A percentile compares a stretch with the other conserved stretches of the same genome.
phyloP scores from a whole-genome alignment of 169 alveolate species.

The Plasmodium gallinaceum region DNA sequence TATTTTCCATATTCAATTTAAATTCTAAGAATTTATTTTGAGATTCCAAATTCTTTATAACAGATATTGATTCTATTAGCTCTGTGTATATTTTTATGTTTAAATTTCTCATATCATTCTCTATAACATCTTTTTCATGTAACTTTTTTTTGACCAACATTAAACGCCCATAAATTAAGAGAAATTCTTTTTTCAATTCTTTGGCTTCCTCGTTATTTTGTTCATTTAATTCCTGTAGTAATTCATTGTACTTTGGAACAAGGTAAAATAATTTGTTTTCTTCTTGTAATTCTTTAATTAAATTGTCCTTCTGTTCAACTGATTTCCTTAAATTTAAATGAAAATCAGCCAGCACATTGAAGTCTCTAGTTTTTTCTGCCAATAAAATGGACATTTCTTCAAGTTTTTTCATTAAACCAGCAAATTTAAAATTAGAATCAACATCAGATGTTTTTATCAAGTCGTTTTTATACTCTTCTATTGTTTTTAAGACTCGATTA shows the following conservation, averaged over 20 bases:
- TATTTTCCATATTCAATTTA: constrained; percentile 62
- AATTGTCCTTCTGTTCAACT: constrained; percentile 42
- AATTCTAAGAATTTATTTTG: constrained; percentile 65
- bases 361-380: constrained; percentile 80
- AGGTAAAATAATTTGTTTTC: constrained; percentile 78
- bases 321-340: constrained; percentile 59
- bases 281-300: constrained; percentile 73
- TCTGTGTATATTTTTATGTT: constrained; percentile 81
- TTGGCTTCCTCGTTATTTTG: constrained; percentile 23
- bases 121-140: constrained; percentile 84
- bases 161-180: constrained; percentile 81
- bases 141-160: constrained; percentile 76
- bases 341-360: constrained; percentile 81
- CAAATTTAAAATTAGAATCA: constrained; percentile 84
- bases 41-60: constrained; percentile 71
- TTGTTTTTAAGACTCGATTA: constrained; percentile 80
- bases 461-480: constrained; percentile 78
- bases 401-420: constrained; percentile 82
- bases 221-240: constrained; percentile 52
- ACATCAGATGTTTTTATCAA: constrained; percentile 78
- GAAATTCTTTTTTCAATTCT: constrained; percentile 81
- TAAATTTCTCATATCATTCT: constrained; percentile 80
- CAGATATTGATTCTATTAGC: constrained; percentile 80
- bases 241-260: constrained; percentile 78
- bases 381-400: constrained; percentile 83